phyloP scores from a whole-genome alignment of 2,329 filamentous ascomycete species.

The Pseudogymnoascus sp. region DNA sequence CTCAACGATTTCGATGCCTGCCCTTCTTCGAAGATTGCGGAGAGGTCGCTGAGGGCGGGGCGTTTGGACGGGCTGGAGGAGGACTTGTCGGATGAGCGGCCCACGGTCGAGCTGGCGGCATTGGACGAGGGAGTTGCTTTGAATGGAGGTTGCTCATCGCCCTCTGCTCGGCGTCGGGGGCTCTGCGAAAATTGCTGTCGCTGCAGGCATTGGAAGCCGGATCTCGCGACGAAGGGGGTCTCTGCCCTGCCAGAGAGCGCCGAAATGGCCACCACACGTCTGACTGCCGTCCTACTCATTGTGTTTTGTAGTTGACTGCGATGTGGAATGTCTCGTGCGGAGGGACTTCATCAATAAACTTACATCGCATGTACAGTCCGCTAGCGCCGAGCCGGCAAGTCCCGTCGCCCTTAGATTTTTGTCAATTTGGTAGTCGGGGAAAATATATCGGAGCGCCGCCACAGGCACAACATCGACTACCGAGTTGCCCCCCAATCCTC shows the following conservation, averaged over 20 bases:
- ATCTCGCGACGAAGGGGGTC: constrained; percentile 8
- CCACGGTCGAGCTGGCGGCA: background rate
- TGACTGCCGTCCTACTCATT: constrained; percentile 26
- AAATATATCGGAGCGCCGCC: constrained; percentile 10
- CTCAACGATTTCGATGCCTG: background rate
- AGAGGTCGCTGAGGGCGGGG: constrained; percentile 1
- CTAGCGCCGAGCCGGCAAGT: constrained; percentile 19
- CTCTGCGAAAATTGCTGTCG: constrained; percentile 6
- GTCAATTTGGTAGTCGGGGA: constrained; percentile 10
- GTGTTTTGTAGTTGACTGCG: constrained; percentile 12
- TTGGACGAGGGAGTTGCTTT: background rate
- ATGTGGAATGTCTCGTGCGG: constrained; percentile 2
- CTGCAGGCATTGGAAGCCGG: constrained; percentile 17
- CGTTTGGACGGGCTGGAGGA: background rate
- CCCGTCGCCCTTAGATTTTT: constrained; percentile 17
- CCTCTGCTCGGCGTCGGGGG: background rate
- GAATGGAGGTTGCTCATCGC: background rate
- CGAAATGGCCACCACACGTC: constrained; percentile 25
- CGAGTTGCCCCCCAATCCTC: constrained; percentile 5
- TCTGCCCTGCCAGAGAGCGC: constrained; percentile 17
- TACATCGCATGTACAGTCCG: constrained; percentile 18
- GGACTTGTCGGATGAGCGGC: background rate
- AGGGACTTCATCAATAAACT: constrained; percentile 11
- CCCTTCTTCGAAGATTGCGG: constrained; percentile 8
- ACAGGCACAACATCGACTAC: constrained; percentile 4